Evolutionary conservation across 345 rosid species (phyloP).

Genomic region (Moricandia moricandioides): DNA sequence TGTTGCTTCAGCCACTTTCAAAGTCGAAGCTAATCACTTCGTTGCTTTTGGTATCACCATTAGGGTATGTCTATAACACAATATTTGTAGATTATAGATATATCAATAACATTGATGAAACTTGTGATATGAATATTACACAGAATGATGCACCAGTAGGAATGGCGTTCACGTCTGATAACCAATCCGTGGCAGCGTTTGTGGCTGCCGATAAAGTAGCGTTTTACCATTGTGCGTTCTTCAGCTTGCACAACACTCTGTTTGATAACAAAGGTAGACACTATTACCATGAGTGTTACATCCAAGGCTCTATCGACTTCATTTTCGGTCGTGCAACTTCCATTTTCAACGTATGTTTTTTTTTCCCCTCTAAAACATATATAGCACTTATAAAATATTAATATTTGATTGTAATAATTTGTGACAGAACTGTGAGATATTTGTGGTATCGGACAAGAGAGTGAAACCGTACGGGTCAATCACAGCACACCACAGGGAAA

Average conservation of each 20-base stretch:
- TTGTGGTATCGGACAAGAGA: constrained; percentile 73
- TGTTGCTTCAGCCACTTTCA: constrained; percentile 72
- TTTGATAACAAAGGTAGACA: constrained; percentile 95
- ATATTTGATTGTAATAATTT: not conserved
- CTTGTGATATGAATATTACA: constrained; percentile 24
- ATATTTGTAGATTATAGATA: too few species aligned
- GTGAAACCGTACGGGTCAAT: constrained; percentile 68
- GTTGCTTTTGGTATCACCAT: constrained; percentile 82
- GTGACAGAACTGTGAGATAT: constrained; percentile 64
- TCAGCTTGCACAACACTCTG: constrained; percentile 85
- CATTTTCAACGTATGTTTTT: constrained; percentile 47
- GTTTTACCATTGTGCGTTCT: constrained; percentile 87
- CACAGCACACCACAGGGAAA: constrained; percentile 71
- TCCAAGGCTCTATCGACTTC: constrained; percentile 93
- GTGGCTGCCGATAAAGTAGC: constrained; percentile 80
- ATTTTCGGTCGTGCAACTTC: constrained; percentile 91
- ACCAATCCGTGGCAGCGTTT: constrained; percentile 88
- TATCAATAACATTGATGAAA: too few species aligned
- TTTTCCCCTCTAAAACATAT: not conserved
- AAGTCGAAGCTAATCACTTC: constrained; percentile 60
- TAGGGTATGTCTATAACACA: constrained; percentile 45
- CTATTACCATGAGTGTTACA: constrained; percentile 74
- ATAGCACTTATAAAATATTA: too few species aligned
- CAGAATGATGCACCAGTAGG: constrained; percentile 93
- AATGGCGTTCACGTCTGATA: constrained; percentile 85